These are phyloP conservation scores for Termitomyces sp. DNA, from an alignment of 768 basidiomycete genomes.

Conservation along the genomic window DNA sequence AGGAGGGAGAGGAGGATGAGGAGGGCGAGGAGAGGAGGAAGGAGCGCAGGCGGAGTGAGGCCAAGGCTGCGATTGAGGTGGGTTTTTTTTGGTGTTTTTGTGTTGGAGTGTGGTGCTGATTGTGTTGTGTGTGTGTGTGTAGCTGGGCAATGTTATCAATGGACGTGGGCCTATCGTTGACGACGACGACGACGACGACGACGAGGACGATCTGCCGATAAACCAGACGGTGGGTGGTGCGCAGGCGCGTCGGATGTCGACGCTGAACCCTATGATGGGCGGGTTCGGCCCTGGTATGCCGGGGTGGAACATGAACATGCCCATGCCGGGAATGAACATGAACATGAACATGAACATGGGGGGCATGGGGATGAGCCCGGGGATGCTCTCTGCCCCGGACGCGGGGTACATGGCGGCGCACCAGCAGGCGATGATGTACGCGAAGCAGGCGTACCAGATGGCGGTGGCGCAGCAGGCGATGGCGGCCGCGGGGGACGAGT, in stretches of 20 bases:
- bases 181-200: conserved; percentile 50
- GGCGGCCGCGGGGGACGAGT: conserved; percentile 84
- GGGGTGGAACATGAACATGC: conserved; percentile 21
- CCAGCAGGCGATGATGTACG: conserved; percentile 81
- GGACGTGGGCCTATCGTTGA: conserved; percentile 60
- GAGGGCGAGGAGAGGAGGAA: conserved; percentile 53
- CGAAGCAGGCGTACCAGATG: conserved; percentile 88
- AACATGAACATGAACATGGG: conserved; percentile 6
- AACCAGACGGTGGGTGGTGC: conserved; percentile 28
- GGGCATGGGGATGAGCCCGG: conserved; percentile 22
- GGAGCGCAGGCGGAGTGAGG: conserved; percentile 74
- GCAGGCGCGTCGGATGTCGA: conserved; percentile 31
- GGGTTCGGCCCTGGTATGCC: conserved; percentile 17
- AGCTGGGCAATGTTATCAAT: conserved; percentile 89
- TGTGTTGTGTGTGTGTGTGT: not conserved
- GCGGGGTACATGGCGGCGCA: conserved; percentile 65
- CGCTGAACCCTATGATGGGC: conserved; percentile 41
- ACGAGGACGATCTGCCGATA: conserved; percentile 43
- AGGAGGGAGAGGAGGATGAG: conserved; percentile 47
- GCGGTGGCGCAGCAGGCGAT: conserved; percentile 89
- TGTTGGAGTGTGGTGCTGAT: not conserved
- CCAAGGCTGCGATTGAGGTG: conserved; percentile 86
- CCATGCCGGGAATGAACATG: conserved; percentile 11
- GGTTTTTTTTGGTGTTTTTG: conserved; percentile 17
- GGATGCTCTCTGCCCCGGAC: conserved; percentile 41